Evolutionary conservation across 1,139 yeast species (phyloP), one percentile per base, ranked within the genome.

Genomic region (Saccharomycopsis phalli): DNA sequence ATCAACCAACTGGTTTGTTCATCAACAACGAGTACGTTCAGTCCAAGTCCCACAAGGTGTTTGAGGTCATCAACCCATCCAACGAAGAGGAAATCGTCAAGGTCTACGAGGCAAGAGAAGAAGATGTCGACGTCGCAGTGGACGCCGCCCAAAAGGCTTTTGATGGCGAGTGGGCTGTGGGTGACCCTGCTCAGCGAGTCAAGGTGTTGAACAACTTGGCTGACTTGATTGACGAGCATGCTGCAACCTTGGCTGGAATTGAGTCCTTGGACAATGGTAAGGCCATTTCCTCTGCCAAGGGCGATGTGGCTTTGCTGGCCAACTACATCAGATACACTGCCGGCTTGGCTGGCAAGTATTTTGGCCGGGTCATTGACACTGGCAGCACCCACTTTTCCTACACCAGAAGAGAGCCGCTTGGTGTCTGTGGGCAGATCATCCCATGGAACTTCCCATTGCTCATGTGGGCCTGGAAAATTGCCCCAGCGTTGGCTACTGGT

Each of bases 381-480:
- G 82, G 80, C 54, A 60, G 60, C 38, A 58, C 67, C 49, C 77
- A 78, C 62, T 74, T 78, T 58, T 75, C 73, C 52, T 79, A 74
- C 61, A 63, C 71, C 39, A 67, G 66, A 52, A 62, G 67, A 47
- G 87, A 80, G 62, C 86, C 91, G 47, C 58, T 81, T 50, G 88
- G 88, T 55, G 88, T 81, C 37, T 78, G 84, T 62, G 91, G 88
- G 46, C 83, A 78, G 59, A 77, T 81, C 51, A 79, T 82, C 52
- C 93, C 94, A 52, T 82, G 94, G 94, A 82, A 82, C 62, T 83
- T 81, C 76, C 94, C 94, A 50, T 63, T 83, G 50, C 66, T 81
- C 59, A 80, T 83, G 86, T 76, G 81, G 66, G 63, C 87, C 14
- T 82, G 94, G 94, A 82, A 82, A 65, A 66, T 83, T 48, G 91